phyloP scores from a whole-genome alignment of 768 basidiomycete genomes.

The Tricholoma hemisulphureum region DNA sequence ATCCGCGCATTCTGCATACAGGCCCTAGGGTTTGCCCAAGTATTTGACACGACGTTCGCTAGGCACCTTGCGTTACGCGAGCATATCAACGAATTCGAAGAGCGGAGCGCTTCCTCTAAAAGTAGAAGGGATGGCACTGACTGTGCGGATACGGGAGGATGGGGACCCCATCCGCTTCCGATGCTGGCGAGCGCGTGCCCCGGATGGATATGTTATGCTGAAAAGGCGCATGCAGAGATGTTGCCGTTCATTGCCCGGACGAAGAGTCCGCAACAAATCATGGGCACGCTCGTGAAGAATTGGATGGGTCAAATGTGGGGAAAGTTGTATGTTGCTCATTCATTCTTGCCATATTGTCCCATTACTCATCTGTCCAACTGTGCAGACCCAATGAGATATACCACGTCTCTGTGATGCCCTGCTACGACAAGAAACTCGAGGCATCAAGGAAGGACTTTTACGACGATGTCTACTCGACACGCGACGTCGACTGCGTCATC shows the following conservation, averaged over 20 bases:
- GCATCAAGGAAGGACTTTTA: conserved; percentile 95
- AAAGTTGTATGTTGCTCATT: conserved; percentile 54
- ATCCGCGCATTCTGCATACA: conserved; percentile 67
- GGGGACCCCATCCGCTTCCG: conserved; percentile 48
- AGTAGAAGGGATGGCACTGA: conserved; percentile 1
- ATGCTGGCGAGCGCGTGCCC: conserved; percentile 97
- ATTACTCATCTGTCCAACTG: conserved; percentile 7
- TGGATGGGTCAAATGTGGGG: conserved; percentile 74
- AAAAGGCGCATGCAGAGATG: conserved; percentile 95
- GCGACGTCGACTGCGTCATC: conserved; percentile 96
- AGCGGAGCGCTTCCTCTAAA: conserved; percentile 47
- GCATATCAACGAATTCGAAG: conserved; percentile 76
- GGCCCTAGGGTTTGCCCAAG: conserved; percentile 72
- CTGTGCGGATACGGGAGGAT: conserved; percentile 1
- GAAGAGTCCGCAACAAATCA: conserved; percentile 92
- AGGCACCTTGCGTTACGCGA: conserved; percentile 83
- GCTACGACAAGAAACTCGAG: conserved; percentile 99
- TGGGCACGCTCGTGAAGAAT: conserved; percentile 90
- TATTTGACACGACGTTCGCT: conserved; percentile 95
- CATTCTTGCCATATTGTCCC: neutral
- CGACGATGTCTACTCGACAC: conserved; percentile 71
- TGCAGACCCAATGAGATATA: conserved; percentile 83
- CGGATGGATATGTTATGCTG: conserved; percentile 99
- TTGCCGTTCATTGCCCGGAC: conserved; percentile 84
- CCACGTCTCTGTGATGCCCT: conserved; percentile 98